Conservation (phyloP, 1,139 yeast species). For the Meyerozyma smithsonii region DNA sequence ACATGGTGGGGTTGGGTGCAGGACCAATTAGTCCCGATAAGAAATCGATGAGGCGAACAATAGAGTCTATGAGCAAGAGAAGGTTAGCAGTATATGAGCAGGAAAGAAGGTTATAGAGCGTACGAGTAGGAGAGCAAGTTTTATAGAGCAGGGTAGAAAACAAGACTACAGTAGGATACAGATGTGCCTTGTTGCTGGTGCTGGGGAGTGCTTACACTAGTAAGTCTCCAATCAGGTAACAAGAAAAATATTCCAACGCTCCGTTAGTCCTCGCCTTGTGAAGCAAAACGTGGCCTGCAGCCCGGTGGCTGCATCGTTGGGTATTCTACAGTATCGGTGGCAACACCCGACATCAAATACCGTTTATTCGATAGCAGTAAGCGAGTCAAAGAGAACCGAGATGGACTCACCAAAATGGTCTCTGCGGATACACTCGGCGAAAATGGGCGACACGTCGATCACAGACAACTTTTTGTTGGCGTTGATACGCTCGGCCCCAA, state of each 20-base stretch:
- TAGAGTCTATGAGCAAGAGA: no score
- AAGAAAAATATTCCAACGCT: slow-evolving; percentile 39
- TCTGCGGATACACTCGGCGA: slow-evolving; percentile 97
- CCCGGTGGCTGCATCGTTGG: slow-evolving; percentile 62
- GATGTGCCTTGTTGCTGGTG: not conserved
- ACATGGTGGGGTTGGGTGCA: not conserved
- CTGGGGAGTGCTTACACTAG: not conserved
- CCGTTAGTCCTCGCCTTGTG: slow-evolving; percentile 52
- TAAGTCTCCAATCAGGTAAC: not conserved
- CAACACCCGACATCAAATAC: not conserved
- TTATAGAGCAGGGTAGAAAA: not conserved
- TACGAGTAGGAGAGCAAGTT: not conserved
- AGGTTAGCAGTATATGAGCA: no score
- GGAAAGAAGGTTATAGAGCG: no score
- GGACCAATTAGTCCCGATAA: not conserved
- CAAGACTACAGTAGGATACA: not conserved
- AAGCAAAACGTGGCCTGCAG: slow-evolving; percentile 45
- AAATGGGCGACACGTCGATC: slow-evolving; percentile 90
- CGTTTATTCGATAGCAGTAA: slow-evolving; percentile 54
- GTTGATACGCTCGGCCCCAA: slow-evolving; percentile 55
- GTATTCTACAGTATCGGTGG: slow-evolving; percentile 4
- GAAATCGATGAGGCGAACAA: no score
- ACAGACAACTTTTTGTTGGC: slow-evolving; percentile 62
- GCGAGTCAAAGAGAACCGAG: slow-evolving; percentile 83
- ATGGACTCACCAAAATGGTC: slow-evolving; percentile 97